Percentiles rank a stretch among this genome's conserved stretches.
Evolutionary conservation across 371 early-diverging fungal species (phyloP).

Genomic region (Quaeritorhiza haematococci): DNA sequence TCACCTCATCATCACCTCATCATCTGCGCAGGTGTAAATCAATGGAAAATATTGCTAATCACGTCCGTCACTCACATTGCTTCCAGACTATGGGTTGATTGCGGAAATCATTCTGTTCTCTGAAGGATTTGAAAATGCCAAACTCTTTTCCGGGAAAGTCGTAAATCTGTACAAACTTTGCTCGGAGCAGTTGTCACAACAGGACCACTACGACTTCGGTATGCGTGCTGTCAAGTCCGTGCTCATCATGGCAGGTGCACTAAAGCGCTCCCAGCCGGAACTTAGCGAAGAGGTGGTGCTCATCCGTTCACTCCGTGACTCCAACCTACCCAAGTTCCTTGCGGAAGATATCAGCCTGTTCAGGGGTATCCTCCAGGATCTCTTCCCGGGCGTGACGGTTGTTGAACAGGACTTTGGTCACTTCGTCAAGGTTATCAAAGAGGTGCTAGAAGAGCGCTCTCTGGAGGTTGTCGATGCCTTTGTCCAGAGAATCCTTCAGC

Average conservation of each 20-base stretch:
- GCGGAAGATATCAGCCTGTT: conserved; percentile 52
- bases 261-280: conserved; percentile 48
- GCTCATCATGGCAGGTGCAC: conserved; percentile 52
- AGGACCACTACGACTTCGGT: conserved; percentile 58
- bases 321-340: conserved; percentile 55
- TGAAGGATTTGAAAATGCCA: conserved; percentile 57
- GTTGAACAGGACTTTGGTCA: conserved; percentile 43
- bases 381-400: conserved; percentile 49
- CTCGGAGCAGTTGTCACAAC: conserved; percentile 56
- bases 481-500: conserved; percentile 43
- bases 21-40: too few species aligned
- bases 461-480: conserved; percentile 39
- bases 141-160: conserved; percentile 48
- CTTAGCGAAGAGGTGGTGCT: conserved; percentile 47
- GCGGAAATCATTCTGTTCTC: conserved; percentile 59
- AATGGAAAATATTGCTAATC: too few species aligned
- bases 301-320: conserved; percentile 48
- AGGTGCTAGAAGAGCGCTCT: conserved; percentile 32
- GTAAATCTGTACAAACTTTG: conserved; percentile 57
- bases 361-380: conserved; percentile 45
- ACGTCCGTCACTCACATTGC: background rate
- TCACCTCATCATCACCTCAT: too few species aligned
- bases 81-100: conserved; percentile 50
- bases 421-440: conserved; percentile 32
- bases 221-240: conserved; percentile 59